A percentile compares a stretch with the other conserved stretches of the same genome.
These are phyloP conservation scores for Paramecium sonneborni DNA, from an alignment of 73 alveolate genomes.

Conservation along the genomic window DNA sequence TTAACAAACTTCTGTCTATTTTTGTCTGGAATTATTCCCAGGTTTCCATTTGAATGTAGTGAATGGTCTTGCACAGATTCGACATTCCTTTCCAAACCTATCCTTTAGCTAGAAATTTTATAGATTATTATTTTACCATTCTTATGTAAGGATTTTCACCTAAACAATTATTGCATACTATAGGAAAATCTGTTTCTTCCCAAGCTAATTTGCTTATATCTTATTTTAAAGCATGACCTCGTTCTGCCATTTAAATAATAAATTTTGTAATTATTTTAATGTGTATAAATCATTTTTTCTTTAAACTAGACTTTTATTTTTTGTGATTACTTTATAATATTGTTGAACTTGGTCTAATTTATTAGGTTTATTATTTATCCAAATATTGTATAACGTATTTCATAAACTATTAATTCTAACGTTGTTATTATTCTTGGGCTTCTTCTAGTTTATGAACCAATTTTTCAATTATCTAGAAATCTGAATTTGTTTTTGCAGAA, in stretches of 20 bases:
- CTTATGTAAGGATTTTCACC: slow-evolving; percentile 96
- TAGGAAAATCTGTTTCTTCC: slow-evolving; percentile 98
- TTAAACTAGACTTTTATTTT: slow-evolving; percentile 18
- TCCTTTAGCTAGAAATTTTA: slow-evolving; percentile 44
- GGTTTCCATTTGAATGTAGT: slow-evolving; percentile 99
- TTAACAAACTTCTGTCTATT: slow-evolving; percentile 97
- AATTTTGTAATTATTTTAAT: neutral
- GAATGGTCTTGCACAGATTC: slow-evolving; percentile 95
- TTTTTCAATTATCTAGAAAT: neutral
- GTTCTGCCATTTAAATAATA: slow-evolving; percentile 66
- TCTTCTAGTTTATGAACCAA: slow-evolving; percentile 41
- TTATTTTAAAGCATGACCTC: slow-evolving; percentile 77
- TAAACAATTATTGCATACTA: slow-evolving; percentile 94
- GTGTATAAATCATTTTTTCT: slow-evolving; percentile 1
- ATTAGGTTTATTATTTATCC: slow-evolving; percentile 2
- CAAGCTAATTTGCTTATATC: slow-evolving; percentile 89
- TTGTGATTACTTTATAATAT: neutral
- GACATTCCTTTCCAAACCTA: slow-evolving; percentile 92
- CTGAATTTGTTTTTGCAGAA: slow-evolving; percentile 28
- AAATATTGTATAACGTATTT: slow-evolving; percentile 7
- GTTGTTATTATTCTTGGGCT: slow-evolving; percentile 7
- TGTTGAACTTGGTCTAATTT: neutral
- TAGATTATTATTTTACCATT: slow-evolving; percentile 79
- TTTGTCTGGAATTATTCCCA: slow-evolving; percentile 87
- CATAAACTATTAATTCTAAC: slow-evolving; percentile 35